A percentile compares a stretch with the other conserved stretches of the same genome.
Conservation (phyloP, 169 alveolate genomes). For the Plasmodium inui region DNA sequence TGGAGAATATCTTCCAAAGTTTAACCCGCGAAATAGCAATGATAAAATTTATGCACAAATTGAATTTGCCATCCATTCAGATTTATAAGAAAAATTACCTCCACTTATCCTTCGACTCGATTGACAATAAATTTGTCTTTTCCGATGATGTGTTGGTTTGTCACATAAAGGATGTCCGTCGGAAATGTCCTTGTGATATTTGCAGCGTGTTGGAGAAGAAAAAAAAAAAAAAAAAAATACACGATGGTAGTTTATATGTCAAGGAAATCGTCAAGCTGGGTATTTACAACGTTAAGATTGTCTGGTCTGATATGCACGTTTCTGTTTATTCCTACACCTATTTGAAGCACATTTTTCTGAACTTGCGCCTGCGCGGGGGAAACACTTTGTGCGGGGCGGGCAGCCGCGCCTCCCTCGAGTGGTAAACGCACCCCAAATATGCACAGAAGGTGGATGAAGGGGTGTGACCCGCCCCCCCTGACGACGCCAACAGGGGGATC, state of each 20-base stretch:
- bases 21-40: constrained; percentile 82
- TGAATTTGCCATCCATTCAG: constrained; percentile 63
- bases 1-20: constrained; percentile 80
- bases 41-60: constrained; percentile 36
- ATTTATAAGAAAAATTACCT: constrained; percentile 39
- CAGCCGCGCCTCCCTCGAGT: constrained; percentile 8
- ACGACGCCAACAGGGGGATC: neutral
- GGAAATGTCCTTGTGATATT: constrained; percentile 46
- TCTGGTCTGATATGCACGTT: constrained; percentile 92
- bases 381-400: constrained; percentile 5
- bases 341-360: constrained; percentile 44
- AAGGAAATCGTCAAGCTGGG: constrained; percentile 86
- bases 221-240: constrained; percentile 61
- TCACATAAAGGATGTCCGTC: constrained; percentile 66
- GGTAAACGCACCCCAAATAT: constrained; percentile 1
- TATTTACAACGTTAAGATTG: constrained; percentile 90
- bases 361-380: neutral
- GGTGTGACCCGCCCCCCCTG: neutral
- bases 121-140: constrained; percentile 69
- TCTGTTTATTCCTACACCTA: constrained; percentile 75
- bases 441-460: neutral
- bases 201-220: constrained; percentile 14
- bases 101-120: constrained; percentile 74
- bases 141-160: constrained; percentile 68
- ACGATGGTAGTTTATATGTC: constrained; percentile 69